A percentile compares a stretch with the other conserved stretches of the same genome.
Evolutionary conservation across 2,329 filamentous ascomycete species (phyloP).

Genomic region (Fusarium sp.): DNA sequence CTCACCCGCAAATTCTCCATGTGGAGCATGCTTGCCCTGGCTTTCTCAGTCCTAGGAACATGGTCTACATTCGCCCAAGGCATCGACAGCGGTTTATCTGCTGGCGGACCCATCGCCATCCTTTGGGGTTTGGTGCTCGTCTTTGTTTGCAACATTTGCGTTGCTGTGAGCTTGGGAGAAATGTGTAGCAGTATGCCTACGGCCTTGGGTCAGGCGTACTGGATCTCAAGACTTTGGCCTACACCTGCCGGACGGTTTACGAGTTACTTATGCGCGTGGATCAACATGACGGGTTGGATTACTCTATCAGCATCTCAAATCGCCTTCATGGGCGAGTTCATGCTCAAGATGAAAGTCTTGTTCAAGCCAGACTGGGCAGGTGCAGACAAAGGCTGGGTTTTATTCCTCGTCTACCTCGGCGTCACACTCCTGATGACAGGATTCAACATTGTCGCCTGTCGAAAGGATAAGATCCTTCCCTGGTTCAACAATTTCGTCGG

Average conservation of each 20-base stretch:
- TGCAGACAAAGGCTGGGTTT: slow-evolving; percentile 60
- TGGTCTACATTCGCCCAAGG: slow-evolving; percentile 67
- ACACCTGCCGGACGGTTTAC: slow-evolving; percentile 58
- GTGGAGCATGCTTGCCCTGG: slow-evolving; percentile 67
- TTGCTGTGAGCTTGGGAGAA: slow-evolving; percentile 61
- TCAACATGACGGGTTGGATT: slow-evolving; percentile 71
- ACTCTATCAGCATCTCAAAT: slow-evolving; percentile 65
- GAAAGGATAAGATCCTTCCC: slow-evolving; percentile 53
- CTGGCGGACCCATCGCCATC: slow-evolving; percentile 64
- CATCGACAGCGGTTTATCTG: slow-evolving; percentile 60
- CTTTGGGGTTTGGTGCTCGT: slow-evolving; percentile 67
- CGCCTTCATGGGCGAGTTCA: slow-evolving; percentile 68
- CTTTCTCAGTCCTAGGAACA: slow-evolving; percentile 67
- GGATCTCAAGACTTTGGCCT: slow-evolving; percentile 55
- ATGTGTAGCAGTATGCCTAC: slow-evolving; percentile 69
- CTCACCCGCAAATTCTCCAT: slow-evolving; percentile 61
- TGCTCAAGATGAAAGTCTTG: slow-evolving; percentile 66
- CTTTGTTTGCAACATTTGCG: slow-evolving; percentile 62
- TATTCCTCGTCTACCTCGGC: slow-evolving; percentile 66
- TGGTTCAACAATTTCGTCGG: slow-evolving; percentile 68
- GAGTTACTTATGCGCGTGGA: slow-evolving; percentile 69
- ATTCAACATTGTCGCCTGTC: slow-evolving; percentile 64
- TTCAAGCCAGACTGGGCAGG: slow-evolving; percentile 61
- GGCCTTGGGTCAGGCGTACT: slow-evolving; percentile 69
- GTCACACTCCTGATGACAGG: slow-evolving; percentile 60